Percentiles rank a stretch among this genome's conserved stretches.
Evolutionary conservation across 2,329 filamentous ascomycete species (phyloP).

Genomic region (Pseudopyrenochaeta lycopersici): DNA sequence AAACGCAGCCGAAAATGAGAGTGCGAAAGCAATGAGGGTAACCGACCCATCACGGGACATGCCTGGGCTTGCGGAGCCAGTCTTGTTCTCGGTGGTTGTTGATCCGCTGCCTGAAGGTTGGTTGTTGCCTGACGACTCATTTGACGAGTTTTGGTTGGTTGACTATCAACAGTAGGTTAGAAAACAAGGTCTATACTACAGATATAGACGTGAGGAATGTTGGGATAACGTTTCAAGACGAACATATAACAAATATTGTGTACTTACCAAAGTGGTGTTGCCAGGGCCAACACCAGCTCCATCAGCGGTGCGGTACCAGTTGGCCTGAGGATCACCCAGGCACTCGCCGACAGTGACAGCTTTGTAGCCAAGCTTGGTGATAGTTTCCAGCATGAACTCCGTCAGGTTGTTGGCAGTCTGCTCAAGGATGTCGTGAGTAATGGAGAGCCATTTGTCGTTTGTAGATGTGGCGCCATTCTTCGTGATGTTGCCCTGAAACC

Average conservation of each 20-base stretch:
- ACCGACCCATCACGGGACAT: no score
- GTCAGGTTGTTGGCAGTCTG: conserved; percentile 57
- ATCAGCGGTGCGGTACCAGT: conserved; percentile 59
- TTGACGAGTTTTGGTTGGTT: no score
- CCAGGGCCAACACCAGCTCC: conserved; percentile 34
- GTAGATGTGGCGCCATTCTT: conserved; percentile 31
- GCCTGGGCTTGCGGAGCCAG: no score
- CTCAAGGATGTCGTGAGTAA: conserved; percentile 61
- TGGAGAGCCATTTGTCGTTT: conserved; percentile 57
- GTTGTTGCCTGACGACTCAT: no score
- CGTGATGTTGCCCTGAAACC: conserved; percentile 59
- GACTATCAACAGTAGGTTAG: no score
- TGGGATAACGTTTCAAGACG: no score
- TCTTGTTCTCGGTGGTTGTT: no score
- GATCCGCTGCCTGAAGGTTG: no score
- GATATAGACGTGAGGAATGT: no score
- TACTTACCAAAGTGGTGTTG: conserved; percentile 31
- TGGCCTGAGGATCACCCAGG: conserved; percentile 54
- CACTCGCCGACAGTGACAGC: conserved; percentile 60
- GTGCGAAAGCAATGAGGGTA: no score
- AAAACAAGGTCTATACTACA: no score
- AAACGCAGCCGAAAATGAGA: no score
- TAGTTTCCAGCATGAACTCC: conserved; percentile 54
- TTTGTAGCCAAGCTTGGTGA: conserved; percentile 52
- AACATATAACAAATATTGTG: conserved; percentile 1